Evolutionary conservation across 73 alveolate species (phyloP).

Genomic region (Breviolum minutum): DNA sequence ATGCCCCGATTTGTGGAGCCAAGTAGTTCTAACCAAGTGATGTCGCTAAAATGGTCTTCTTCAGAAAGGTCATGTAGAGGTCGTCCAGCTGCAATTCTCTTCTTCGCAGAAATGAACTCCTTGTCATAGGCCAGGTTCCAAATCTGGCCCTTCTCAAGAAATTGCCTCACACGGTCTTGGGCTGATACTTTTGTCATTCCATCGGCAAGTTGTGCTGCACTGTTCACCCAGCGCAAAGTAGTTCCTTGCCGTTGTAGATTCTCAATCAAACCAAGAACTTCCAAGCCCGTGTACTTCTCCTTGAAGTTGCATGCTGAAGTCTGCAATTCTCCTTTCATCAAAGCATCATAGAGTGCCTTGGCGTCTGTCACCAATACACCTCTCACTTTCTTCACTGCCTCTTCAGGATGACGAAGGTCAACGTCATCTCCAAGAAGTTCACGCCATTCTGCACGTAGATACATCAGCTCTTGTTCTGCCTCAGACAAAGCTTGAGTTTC

Average conservation of each 20-base stretch:
- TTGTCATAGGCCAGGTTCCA: not conserved
- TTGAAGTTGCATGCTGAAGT: no score
- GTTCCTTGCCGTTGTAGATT: not conserved
- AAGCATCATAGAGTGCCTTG: not conserved
- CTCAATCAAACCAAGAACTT: not conserved
- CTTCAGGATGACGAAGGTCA: not conserved
- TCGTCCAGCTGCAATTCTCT: not conserved
- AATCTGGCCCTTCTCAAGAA: not conserved
- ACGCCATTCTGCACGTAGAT: not conserved
- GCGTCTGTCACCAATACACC: not conserved
- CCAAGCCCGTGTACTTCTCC: not conserved
- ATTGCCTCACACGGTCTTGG: not conserved
- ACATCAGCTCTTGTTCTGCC: not conserved
- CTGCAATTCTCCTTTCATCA: not conserved
- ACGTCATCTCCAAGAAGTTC: not conserved
- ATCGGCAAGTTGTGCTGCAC: not conserved
- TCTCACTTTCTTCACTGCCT: not conserved
- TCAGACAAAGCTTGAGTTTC: conserved; percentile 6
- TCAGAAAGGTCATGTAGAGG: not conserved
- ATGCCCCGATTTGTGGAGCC: not conserved
- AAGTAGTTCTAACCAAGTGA: not conserved
- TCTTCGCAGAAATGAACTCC: not conserved
- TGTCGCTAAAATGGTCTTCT: no score
- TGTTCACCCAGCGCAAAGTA: not conserved
- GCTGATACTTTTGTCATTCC: not conserved